These are phyloP conservation scores for Delitschia confertaspora DNA, from an alignment of 495 filamentous ascomycete species.

Conservation along the genomic window DNA sequence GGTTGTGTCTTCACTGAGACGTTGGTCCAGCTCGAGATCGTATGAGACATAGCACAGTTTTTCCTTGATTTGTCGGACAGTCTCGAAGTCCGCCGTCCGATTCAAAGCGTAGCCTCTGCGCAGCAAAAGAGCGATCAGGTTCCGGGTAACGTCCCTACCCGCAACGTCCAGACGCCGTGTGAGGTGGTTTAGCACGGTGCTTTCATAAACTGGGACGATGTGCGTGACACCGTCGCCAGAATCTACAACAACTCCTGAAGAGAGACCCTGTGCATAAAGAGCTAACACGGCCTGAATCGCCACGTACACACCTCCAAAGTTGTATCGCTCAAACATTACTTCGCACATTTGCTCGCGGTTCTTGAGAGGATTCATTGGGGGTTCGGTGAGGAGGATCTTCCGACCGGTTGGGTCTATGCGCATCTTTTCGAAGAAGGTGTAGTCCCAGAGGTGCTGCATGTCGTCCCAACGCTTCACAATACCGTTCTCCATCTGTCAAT, in stretches of 20 bases:
- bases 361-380: conserved; percentile 91
- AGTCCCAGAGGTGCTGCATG: conserved; percentile 99
- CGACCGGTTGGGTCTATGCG: conserved; percentile 79
- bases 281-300: conserved; percentile 97
- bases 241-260: conserved; percentile 93
- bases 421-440: conserved; percentile 95
- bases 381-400: conserved; percentile 97
- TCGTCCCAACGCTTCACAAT: conserved; percentile 99
- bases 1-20: conserved; percentile 93
- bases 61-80: conserved; percentile 98
- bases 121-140: conserved; percentile 90
- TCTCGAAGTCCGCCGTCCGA: conserved; percentile 98
- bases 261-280: conserved; percentile 94
- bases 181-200: conserved; percentile 92
- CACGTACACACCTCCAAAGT: conserved; percentile 94
- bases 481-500: conserved; percentile 86
- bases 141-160: conserved; percentile 91
- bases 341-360: conserved; percentile 96
- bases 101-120: conserved; percentile 95
- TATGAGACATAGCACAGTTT: conserved; percentile 95
- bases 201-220: conserved; percentile 97
- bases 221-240: conserved; percentile 97
- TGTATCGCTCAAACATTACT: conserved; percentile 97
- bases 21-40: conserved; percentile 91
- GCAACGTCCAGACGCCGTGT: conserved; percentile 90